Evolutionary conservation across 2,329 filamentous ascomycete genomes (phyloP), one percentile per base, ranked within the genome.

Genomic region (Thelonectria blattea): DNA sequence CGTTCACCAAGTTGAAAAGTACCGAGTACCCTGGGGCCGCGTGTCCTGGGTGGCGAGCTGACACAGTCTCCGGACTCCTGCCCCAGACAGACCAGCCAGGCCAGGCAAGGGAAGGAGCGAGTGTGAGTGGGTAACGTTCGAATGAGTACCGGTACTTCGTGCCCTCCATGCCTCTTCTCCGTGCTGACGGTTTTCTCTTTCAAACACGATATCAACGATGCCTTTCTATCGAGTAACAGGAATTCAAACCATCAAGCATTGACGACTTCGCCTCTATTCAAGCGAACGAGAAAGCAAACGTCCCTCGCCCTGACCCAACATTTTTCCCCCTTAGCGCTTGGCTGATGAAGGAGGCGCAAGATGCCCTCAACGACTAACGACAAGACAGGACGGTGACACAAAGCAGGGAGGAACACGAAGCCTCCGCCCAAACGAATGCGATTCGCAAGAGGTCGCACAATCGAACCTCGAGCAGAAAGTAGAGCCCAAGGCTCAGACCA

Each of bases 1-100:
- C 9, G 24, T 3, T 2, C 6, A 53, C 52, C 62, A 39, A 32
- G 17, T 14, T 17, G 9, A 7, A 11, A 32, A 43, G 58, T 61
- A 54, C 46, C 39, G 50, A 47, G n/a, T 47, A 59, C 41, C 42
- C 43, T 43, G 34, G 39, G 17, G 20, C 37, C 32, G 27, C 20
- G 37, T 34, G 11, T 45, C 27, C 17, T 20, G 15, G 18, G 24
- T 27, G 18, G 30, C 22, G 37, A 46, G 48, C 48, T 52, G 39
- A 42, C 55, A 57, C 48, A 41, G 50, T 59, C 56, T 54, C 50
- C 56, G 49, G 56, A 53, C 39, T 30, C 37, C 17, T 54, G 39
- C 50, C 56, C 56, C 56, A 45, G 51, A 54, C 42, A n/a, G n/a
- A 46, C 39, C 51, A 43, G 17, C 17, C 5, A 17, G 49, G 37